Evolutionary conservation across 2,329 filamentous ascomycete genomes (phyloP).

Genomic region (Orbilia javanica): DNA sequence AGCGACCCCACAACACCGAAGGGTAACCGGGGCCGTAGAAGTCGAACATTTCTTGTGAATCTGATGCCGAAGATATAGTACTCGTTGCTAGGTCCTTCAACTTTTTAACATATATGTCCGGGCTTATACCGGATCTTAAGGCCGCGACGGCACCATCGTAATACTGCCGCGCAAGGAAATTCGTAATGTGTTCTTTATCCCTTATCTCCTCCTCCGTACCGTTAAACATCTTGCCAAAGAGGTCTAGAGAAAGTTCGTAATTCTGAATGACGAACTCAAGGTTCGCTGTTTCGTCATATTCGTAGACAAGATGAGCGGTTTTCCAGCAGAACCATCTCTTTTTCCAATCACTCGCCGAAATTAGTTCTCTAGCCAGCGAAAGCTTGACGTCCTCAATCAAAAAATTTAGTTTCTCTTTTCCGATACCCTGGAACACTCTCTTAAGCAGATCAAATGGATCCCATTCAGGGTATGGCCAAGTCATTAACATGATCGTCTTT

Average conservation of each 20-base stretch:
- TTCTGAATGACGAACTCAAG: slow-evolving; percentile 1
- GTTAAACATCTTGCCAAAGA: background rate
- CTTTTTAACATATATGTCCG: background rate
- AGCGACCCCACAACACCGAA: slow-evolving; percentile 1
- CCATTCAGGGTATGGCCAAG: background rate
- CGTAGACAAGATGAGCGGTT: background rate
- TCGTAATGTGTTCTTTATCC: background rate
- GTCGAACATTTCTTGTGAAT: slow-evolving; percentile 3
- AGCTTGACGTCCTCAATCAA: background rate
- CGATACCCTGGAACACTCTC: background rate
- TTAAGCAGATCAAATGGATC: background rate
- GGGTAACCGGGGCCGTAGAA: slow-evolving; percentile 10
- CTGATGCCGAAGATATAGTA: background rate
- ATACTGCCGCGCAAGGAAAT: slow-evolving; percentile 1
- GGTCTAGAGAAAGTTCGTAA: background rate
- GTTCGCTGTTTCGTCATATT: background rate
- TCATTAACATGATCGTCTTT: background rate
- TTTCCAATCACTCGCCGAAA: background rate
- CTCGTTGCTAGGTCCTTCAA: background rate
- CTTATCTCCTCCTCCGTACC: slow-evolving; percentile 6
- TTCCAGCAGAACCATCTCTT: slow-evolving; percentile 19
- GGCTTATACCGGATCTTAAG: background rate
- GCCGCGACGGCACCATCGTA: slow-evolving; percentile 3
- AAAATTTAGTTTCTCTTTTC: background rate
- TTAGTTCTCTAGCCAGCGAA: background rate